Percentiles rank a stretch among this genome's conserved stretches.
Conservation (phyloP, 129 eudicot genomes). For the Centrapalus pauciflorus region DNA sequence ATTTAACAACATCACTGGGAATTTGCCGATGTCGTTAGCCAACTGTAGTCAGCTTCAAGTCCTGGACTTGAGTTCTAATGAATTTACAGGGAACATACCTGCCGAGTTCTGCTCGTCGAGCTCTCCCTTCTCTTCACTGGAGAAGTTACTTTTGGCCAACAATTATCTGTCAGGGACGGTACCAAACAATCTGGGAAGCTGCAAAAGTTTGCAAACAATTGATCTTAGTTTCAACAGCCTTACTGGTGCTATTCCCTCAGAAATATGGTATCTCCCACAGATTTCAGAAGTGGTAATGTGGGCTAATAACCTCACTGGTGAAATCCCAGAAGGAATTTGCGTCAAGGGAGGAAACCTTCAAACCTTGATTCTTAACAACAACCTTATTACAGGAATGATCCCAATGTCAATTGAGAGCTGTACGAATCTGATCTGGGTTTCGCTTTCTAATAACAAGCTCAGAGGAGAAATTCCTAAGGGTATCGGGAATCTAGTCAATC, state of each 20-base stretch:
- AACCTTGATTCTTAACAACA: conserved; percentile 76
- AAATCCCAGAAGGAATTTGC: conserved; percentile 80
- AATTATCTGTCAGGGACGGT: conserved; percentile 57
- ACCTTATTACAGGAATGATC: conserved; percentile 51
- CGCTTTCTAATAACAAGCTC: conserved; percentile 67
- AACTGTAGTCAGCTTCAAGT: conserved; percentile 68
- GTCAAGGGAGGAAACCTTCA: conserved; percentile 77
- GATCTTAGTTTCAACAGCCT: conserved; percentile 77
- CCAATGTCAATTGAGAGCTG: conserved; percentile 65
- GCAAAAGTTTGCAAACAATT: conserved; percentile 58
- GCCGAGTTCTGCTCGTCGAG: conserved; percentile 50
- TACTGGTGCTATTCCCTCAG: conserved; percentile 44
- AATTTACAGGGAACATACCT: conserved; percentile 60
- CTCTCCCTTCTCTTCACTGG: conserved; percentile 34
- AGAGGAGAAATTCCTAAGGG: conserved; percentile 57
- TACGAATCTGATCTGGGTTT: conserved; percentile 78
- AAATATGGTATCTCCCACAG: conserved; percentile 62
- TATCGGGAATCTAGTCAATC: conserved; percentile 60
- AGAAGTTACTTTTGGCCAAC: conserved; percentile 51
- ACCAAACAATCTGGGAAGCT: conserved; percentile 55
- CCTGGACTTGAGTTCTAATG: conserved; percentile 74
- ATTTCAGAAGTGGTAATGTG: conserved; percentile 72
- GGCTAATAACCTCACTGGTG: conserved; percentile 78
- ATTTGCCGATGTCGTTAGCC: conserved; percentile 48
- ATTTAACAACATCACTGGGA: conserved; percentile 65